These are phyloP conservation scores for Grosmannia penicillata DNA, from an alignment of 2,329 filamentous ascomycete species.

Conservation along the genomic window DNA sequence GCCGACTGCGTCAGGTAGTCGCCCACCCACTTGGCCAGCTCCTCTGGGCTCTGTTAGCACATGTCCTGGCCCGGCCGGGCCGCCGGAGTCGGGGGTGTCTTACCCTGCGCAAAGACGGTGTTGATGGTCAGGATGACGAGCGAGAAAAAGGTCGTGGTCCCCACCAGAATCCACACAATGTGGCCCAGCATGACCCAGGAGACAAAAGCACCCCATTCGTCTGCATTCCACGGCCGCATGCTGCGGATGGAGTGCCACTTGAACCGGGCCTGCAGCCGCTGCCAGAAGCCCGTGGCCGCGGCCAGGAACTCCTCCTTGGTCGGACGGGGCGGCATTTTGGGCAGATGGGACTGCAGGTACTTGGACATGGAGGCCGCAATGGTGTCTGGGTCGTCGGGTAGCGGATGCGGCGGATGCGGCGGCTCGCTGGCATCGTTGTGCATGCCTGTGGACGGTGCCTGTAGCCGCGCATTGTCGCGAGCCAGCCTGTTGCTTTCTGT, in stretches of 20 bases:
- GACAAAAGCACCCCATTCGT: slow-evolving; percentile 90
- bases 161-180: slow-evolving; percentile 87
- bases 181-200: slow-evolving; percentile 94
- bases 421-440: slow-evolving; percentile 3
- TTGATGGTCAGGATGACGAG: slow-evolving; percentile 83
- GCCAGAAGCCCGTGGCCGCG: slow-evolving; percentile 85
- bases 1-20: slow-evolving; percentile 92
- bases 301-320: slow-evolving; percentile 87
- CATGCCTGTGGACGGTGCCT: background rate
- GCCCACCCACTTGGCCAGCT: slow-evolving; percentile 79
- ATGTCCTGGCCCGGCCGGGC: too few relatives aligned
- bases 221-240: slow-evolving; percentile 82
- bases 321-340: slow-evolving; percentile 71
- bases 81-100: too few relatives aligned
- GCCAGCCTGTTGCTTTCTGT: too few relatives aligned
- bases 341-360: slow-evolving; percentile 40
- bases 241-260: slow-evolving; percentile 97
- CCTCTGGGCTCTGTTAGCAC: slow-evolving; percentile 43
- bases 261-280: slow-evolving; percentile 77
- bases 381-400: slow-evolving; percentile 21
- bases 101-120: slow-evolving; percentile 88
- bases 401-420: background rate
- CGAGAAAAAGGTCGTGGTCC: slow-evolving; percentile 95
- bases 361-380: slow-evolving; percentile 39
- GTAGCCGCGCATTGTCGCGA: too few relatives aligned